Conservation (phyloP, 2,329 filamentous ascomycete species). For the Lachnellula cervina region DNA sequence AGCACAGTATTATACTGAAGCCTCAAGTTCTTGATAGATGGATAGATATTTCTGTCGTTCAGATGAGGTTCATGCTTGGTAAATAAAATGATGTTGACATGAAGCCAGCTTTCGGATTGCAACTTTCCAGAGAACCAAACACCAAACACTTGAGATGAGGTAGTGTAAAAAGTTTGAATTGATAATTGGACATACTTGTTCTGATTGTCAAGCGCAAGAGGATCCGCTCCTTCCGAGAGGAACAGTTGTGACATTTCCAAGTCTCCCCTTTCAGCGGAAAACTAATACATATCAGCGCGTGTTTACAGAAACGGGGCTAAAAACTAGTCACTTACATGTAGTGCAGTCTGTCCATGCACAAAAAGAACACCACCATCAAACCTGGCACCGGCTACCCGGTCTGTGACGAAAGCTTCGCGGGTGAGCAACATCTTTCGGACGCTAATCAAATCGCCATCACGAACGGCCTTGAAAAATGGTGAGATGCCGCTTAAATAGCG, state of each 20-base stretch:
- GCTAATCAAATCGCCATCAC: background rate
- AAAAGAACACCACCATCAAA: background rate
- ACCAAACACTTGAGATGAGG: background rate
- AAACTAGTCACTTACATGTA: background rate
- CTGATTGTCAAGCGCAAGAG: background rate
- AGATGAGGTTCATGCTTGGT: background rate
- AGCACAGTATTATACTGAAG: background rate
- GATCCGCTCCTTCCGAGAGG: slow-evolving; percentile 1
- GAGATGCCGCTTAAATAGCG: background rate
- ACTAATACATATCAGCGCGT: background rate
- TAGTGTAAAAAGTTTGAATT: background rate
- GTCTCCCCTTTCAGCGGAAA: background rate
- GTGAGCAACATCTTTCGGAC: slow-evolving; percentile 6
- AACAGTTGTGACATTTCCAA: background rate
- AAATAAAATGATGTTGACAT: background rate
- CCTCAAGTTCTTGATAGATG: background rate
- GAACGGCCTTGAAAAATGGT: background rate
- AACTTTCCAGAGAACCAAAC: no score
- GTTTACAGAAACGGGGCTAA: background rate
- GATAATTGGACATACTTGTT: background rate
- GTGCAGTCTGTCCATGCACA: background rate
- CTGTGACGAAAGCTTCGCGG: slow-evolving; percentile 1
- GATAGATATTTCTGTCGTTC: background rate
- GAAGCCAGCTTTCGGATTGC: no score
- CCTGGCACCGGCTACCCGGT: background rate